Evolutionary conservation across 345 rosid species (phyloP), one percentile per base, ranked within the genome.

Genomic region (Salix koriyanagi): DNA sequence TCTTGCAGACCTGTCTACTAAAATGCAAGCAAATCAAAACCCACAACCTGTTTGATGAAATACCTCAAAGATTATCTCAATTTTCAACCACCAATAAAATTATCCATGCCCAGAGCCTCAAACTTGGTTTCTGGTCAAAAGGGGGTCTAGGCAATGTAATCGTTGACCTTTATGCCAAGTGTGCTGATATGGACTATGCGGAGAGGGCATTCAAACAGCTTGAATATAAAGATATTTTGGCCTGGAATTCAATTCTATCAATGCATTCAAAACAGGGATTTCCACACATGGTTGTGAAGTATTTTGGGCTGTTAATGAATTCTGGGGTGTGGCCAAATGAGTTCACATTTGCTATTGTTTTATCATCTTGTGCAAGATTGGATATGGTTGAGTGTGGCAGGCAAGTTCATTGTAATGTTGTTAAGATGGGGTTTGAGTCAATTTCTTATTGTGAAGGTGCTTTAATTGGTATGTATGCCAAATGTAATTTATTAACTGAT

Each of bases 231-330:
- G 91, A 89, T 85, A 76, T 86, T 41, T 80, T 86, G 65, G 87
- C 96, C 25, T 95, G 97, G 92, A 95, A 95, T 83, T 95, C 97
- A 21, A 68, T 93, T 77, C 78, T 93, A 44, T 90, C 93, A 0
- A 83, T 93, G 91, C 87, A 91, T 82, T 93, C 86, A 13, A 91
- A 79, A 65, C 41, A n/a, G 75, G 93, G 87, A 41, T 58, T 69
- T 32, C 70, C 83, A 25, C 71, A 71, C 72, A 76, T 79, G 77
- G 96, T 90, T 69, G 46, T 83, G 5, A 71, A 66, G 82, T 77
- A 83, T 71, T 87, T 89, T 42, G 69, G 80, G 44, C 70, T 79
- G 69, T 75, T 93, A 82, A 78, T 79, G 81, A 77, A 78, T 72
- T 26, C 26, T 67, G 86, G 83, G 75, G 62, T 84, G 72, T 81